Base-by-base conservation (phyloP, 2,329 filamentous ascomycete species). In the Diaporthe sp. region DNA sequence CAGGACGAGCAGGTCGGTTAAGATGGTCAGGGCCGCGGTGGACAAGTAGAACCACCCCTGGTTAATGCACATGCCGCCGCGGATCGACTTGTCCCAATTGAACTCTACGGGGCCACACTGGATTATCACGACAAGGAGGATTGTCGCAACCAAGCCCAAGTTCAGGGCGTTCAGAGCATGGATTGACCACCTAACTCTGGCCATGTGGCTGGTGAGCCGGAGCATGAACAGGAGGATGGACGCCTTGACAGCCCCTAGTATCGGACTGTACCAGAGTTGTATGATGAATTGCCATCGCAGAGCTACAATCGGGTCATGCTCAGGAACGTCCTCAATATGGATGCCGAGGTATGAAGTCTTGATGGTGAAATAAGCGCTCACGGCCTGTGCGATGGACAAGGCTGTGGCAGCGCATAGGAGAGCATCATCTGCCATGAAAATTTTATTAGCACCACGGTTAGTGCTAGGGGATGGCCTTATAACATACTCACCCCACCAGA, bases 1-100 rank as follows among this genome's bases (percentile, higher is more conserved):
- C 44, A 88, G 82, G 67, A 87, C 85, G 67, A 84, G 79, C 6
- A 86, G 25, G 76, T 89, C 87, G 31, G 86, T 83, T 0, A 83
- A 75, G 42, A 89, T 87, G 72, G 86, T 88, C 67, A 88, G 81
- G 0, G 77, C 82, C 1, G 87, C 84, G 4, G 80, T 82, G 71
- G 82, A 82, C 31, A 83, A 79, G 28, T 79, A 83, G 58, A 82
- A 82, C 4, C 51, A 42, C 37, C 79, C 77, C 13, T 77, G 74
- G 34, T 81, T 60, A 58, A 81, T 79, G 58, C 58, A 61, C 22
- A 20, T 42, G 13, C 58, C 81, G 85, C 87, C 42, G 82, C 82
- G 74, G 86, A 79, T 67, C 85, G 81, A 61, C 10, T 83, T 79
- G 76, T 87, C 71, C 88, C 88, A 89, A 78, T 85, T 85, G 77